These are phyloP conservation scores for Cucurbita argyrosperma DNA, from an alignment of 306 rosid genomes.

Conservation along the genomic window DNA sequence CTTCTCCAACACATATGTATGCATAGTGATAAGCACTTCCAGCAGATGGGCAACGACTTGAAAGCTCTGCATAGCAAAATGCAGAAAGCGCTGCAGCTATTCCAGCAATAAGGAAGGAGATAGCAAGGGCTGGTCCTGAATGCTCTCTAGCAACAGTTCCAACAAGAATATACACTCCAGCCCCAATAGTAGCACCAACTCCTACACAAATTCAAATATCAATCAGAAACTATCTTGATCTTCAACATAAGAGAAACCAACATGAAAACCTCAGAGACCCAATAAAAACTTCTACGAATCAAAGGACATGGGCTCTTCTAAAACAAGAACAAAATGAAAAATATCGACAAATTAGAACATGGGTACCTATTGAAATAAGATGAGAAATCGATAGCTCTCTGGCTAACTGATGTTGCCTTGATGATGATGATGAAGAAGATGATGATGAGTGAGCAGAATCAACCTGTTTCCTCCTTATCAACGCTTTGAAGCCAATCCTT, in stretches of 20 bases:
- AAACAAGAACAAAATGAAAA: background rate
- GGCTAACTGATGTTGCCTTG: constrained; percentile 46
- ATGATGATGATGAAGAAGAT: constrained; percentile 7
- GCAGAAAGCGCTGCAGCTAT: constrained; percentile 91
- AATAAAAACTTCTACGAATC: background rate
- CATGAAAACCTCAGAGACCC: background rate
- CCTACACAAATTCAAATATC: constrained; percentile 24
- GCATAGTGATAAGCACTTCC: constrained; percentile 99
- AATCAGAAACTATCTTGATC: background rate
- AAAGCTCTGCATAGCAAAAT: constrained; percentile 88
- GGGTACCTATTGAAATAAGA: constrained; percentile 60
- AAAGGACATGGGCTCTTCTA: background rate
- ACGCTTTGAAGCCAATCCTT: constrained; percentile 31
- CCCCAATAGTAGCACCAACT: constrained; percentile 92
- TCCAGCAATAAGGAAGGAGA: constrained; percentile 81
- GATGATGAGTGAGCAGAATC: constrained; percentile 36
- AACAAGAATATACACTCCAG: constrained; percentile 91
- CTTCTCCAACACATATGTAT: constrained; percentile 90
- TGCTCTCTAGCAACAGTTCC: constrained; percentile 94
- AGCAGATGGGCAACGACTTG: constrained; percentile 92
- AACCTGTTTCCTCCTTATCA: constrained; percentile 61
- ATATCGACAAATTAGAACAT: background rate
- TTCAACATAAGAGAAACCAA: background rate
- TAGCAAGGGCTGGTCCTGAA: constrained; percentile 71
- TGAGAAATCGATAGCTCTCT: constrained; percentile 60